These are phyloP conservation scores for Wickerhamomyces sp. DNA, from an alignment of 1,139 yeast genomes.

Conservation along the genomic window DNA sequence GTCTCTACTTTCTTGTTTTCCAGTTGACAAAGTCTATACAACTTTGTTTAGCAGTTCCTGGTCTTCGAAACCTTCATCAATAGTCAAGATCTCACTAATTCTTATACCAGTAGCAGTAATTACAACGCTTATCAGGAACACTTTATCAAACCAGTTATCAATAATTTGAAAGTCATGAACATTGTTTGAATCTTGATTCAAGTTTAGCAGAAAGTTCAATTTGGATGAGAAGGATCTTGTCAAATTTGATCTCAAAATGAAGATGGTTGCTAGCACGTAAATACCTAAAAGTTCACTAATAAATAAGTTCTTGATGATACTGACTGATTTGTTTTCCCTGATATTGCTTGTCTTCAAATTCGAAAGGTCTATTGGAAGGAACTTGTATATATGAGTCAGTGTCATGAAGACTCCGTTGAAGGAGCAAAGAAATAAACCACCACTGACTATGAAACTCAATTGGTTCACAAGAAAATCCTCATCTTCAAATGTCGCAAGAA, in stretches of 20 bases:
- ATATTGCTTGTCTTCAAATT: constrained; percentile 3
- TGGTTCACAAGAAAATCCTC: constrained; percentile 20
- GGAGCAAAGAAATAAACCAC: constrained; percentile 20
- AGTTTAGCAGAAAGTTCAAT: constrained; percentile 18
- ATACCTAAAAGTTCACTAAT: constrained; percentile 71
- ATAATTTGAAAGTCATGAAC: constrained; percentile 34
- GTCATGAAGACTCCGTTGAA: constrained; percentile 24
- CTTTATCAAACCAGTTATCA: constrained; percentile 77
- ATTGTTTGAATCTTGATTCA: constrained; percentile 29
- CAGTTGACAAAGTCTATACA: constrained; percentile 9
- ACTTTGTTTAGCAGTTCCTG: constrained; percentile 17
- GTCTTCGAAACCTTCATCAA: constrained; percentile 20
- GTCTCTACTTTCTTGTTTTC: background rate
- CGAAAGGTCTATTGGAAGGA: constrained; percentile 21
- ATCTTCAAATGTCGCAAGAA: constrained; percentile 16
- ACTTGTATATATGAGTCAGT: constrained; percentile 21
- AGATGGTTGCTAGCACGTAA: constrained; percentile 75
- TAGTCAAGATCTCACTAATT: constrained; percentile 15
- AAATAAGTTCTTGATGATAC: constrained; percentile 40
- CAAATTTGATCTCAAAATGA: constrained; percentile 68
- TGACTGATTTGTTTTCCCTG: constrained; percentile 17
- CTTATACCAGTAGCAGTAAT: constrained; percentile 44
- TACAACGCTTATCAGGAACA: constrained; percentile 56
- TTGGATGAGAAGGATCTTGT: constrained; percentile 50
- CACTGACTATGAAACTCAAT: constrained; percentile 21